Percentiles rank a stretch among this genome's conserved stretches.
phyloP scores from a whole-genome alignment of 768 basidiomycete genomes.

The Suillus placidus region DNA sequence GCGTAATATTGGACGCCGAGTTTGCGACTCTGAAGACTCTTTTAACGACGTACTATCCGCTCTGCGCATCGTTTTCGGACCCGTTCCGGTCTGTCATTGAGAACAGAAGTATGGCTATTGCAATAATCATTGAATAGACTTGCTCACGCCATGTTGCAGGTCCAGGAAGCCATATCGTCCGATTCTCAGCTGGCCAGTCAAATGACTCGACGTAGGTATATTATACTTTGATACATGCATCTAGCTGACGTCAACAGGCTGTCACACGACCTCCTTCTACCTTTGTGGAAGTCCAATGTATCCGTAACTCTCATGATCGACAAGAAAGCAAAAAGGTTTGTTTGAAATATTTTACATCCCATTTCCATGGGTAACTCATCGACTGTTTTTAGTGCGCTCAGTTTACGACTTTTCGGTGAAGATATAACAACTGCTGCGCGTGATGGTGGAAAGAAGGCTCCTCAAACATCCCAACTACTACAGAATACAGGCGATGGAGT shows the following conservation, averaged over 20 bases:
- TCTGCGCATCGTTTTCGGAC: conserved; percentile 63
- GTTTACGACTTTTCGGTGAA: conserved; percentile 79
- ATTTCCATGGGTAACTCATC: conserved; percentile 10
- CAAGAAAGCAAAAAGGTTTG: conserved; percentile 92
- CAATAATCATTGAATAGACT: not conserved
- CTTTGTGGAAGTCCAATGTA: conserved; percentile 91
- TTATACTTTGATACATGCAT: not conserved
- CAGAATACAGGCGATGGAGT: not conserved
- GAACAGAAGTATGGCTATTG: conserved; percentile 50
- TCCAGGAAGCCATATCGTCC: conserved; percentile 72
- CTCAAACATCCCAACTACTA: conserved; percentile 9
- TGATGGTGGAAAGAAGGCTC: conserved; percentile 34
- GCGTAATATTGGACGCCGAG: conserved; percentile 60
- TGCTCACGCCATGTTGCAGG: conserved; percentile 39
- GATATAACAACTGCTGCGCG: conserved; percentile 66
- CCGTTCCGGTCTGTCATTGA: conserved; percentile 59
- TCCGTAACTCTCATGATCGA: conserved; percentile 93
- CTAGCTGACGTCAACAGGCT: conserved; percentile 45
- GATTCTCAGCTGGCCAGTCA: conserved; percentile 58
- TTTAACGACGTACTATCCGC: conserved; percentile 79
- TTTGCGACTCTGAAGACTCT: conserved; percentile 62
- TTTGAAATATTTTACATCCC: not conserved
- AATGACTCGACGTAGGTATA: conserved; percentile 57
- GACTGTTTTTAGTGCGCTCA: conserved; percentile 65
- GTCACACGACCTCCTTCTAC: conserved; percentile 82